phyloP scores from a whole-genome alignment of 805 yeast species.

The Schwanniomyces yamadae region DNA sequence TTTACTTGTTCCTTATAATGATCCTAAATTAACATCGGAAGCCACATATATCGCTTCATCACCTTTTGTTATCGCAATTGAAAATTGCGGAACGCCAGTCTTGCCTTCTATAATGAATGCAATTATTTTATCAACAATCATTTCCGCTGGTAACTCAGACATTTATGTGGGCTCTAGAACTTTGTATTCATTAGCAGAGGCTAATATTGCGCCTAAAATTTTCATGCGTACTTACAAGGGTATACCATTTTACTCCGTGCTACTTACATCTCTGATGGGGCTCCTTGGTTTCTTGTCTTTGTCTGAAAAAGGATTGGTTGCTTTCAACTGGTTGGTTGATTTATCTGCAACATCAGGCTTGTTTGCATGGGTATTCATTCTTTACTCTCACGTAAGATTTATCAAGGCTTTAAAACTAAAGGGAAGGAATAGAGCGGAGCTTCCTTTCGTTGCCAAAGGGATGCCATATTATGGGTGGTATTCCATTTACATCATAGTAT shows the following conservation, averaged over 20 bases:
- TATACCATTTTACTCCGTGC: conserved; percentile 56
- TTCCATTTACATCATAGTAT: not conserved
- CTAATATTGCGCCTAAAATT: conserved; percentile 19
- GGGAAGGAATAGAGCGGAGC: not conserved
- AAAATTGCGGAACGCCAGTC: conserved; percentile 57
- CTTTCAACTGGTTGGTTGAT: conserved; percentile 42
- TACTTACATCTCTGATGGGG: conserved; percentile 51
- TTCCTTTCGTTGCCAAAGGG: not conserved
- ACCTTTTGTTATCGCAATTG: conserved; percentile 73
- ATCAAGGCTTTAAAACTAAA: conserved; percentile 30
- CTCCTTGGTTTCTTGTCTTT: conserved; percentile 56
- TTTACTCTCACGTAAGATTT: conserved; percentile 39
- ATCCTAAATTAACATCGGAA: conserved; percentile 47
- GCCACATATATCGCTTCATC: conserved; percentile 38
- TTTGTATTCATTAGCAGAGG: conserved; percentile 28
- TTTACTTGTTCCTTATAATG: conserved; percentile 49
- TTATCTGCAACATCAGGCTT: conserved; percentile 40
- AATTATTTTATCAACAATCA: conserved; percentile 67
- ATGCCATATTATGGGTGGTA: conserved; percentile 1
- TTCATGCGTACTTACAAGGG: conserved; percentile 13
- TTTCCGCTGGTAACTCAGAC: conserved; percentile 76
- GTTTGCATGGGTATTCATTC: conserved; percentile 41
- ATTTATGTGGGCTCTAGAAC: conserved; percentile 74
- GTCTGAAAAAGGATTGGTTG: conserved; percentile 18
- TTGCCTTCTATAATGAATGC: conserved; percentile 74